Evolutionary conservation across 352 stramenopile species (phyloP).

Genomic region (Globisporangium camurandrum): DNA sequence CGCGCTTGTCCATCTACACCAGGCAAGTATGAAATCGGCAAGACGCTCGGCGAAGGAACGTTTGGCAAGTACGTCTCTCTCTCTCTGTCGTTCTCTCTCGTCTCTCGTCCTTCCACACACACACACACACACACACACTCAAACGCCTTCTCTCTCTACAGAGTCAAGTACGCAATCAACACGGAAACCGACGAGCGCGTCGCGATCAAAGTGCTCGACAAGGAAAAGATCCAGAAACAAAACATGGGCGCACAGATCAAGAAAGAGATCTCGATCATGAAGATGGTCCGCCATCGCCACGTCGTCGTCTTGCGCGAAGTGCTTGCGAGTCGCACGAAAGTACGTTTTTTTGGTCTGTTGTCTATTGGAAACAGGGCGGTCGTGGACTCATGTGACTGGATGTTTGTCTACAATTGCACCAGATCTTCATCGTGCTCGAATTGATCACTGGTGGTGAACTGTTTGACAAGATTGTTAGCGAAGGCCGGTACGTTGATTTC

Average conservation of each 20-base stretch:
- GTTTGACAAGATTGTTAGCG: conserved; percentile 96
- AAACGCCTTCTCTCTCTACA: conserved; percentile 12
- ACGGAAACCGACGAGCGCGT: conserved; percentile 93
- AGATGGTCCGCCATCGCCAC: conserved; percentile 90
- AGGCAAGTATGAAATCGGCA: conserved; percentile 96
- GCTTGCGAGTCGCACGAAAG: conserved; percentile 93
- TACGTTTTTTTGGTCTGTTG: conserved; percentile 16
- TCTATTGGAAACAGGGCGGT: no score
- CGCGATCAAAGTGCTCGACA: conserved; percentile 97
- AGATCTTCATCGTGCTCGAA: conserved; percentile 96
- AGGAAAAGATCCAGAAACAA: conserved; percentile 98
- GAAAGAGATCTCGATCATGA: conserved; percentile 99
- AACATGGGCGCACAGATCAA: conserved; percentile 98
- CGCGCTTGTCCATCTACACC: background rate
- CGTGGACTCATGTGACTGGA: no score
- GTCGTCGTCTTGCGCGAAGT: conserved; percentile 87
- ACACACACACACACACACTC: conserved; percentile 3
- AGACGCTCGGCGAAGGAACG: conserved; percentile 94
- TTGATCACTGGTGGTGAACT: conserved; percentile 88
- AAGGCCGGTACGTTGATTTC: conserved; percentile 53
- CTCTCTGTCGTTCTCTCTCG: background rate
- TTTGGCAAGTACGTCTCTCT: conserved; percentile 90
- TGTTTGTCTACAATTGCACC: conserved; percentile 10
- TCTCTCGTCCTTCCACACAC: background rate
- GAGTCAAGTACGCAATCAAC: conserved; percentile 94